phyloP scores from a whole-genome alignment of 768 basidiomycete genomes.

The Mycena venus region DNA sequence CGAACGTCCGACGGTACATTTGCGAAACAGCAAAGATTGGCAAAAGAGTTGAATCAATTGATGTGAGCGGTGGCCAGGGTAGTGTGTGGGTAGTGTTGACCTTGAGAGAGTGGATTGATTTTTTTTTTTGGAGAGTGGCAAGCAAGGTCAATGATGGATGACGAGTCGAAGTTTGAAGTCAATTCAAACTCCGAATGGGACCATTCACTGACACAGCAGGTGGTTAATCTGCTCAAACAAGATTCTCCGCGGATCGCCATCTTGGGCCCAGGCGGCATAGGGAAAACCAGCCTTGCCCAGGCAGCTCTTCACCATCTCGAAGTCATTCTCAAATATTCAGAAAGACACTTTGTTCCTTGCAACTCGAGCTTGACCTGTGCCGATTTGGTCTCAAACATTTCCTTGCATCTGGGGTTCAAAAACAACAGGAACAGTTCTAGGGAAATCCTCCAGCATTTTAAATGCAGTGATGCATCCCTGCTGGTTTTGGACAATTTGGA shows the following conservation, averaged over 20 bases:
- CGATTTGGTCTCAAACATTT: slow-evolving; percentile 6
- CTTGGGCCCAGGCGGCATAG: not conserved
- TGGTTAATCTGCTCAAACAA: not conserved
- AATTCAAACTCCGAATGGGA: no score
- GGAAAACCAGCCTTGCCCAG: not conserved
- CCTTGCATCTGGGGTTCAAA: slow-evolving; percentile 10
- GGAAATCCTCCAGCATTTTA: slow-evolving; percentile 5
- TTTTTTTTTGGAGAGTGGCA: no score
- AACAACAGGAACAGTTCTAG: not conserved
- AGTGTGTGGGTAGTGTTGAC: no score
- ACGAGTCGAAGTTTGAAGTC: no score
- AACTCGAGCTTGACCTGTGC: not conserved
- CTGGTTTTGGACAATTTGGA: slow-evolving; percentile 21
- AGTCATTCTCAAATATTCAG: not conserved
- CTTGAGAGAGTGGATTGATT: no score
- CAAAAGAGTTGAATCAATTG: no score
- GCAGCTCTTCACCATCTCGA: not conserved
- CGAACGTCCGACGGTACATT: no score
- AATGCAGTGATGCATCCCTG: not conserved
- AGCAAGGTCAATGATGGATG: no score
- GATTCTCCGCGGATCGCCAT: not conserved
- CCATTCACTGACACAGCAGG: no score
- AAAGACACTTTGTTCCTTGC: slow-evolving; percentile 14
- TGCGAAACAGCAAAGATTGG: no score
- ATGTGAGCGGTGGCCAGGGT: no score